Conservation (phyloP, 176 grass and related monocot genomes). For the Lolium multiflorum region DNA sequence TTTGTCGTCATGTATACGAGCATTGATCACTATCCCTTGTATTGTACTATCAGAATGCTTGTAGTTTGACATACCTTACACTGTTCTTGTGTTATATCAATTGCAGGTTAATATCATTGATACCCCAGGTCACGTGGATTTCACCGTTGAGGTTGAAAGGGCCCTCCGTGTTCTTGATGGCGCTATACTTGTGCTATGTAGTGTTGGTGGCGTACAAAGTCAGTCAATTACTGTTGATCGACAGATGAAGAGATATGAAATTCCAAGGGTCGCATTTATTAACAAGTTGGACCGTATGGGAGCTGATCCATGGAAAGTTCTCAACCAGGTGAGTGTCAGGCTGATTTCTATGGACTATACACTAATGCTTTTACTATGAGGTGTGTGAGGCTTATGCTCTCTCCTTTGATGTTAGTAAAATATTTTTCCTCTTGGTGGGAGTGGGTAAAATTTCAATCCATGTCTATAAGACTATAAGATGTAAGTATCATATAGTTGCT, state of each 20-base stretch:
- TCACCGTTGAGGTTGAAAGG: conserved; percentile 99
- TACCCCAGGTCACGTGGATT: conserved; percentile 97
- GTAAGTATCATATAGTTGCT: background rate
- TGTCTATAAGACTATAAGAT: conserved; percentile 10
- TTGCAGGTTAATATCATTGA: conserved; percentile 99
- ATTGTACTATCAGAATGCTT: conserved; percentile 7
- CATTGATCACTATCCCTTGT: background rate
- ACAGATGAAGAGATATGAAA: conserved; percentile 96
- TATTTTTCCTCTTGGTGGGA: background rate
- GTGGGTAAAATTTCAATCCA: conserved; percentile 26
- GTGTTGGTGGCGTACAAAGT: conserved; percentile 98
- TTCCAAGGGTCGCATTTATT: conserved; percentile 95
- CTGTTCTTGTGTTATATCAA: conserved; percentile 35
- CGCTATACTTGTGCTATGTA: conserved; percentile 97
- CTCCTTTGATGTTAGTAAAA: background rate
- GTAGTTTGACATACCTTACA: conserved; percentile 26
- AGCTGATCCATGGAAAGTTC: conserved; percentile 98
- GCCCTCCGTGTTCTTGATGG: conserved; percentile 97
- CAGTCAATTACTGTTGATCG: conserved; percentile 99
- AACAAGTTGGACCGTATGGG: conserved; percentile 99
- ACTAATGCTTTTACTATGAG: conserved; percentile 6
- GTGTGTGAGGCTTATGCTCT: background rate
- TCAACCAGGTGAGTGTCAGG: conserved; percentile 71
- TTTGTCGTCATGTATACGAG: conserved; percentile 4
- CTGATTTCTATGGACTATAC: conserved; percentile 14